phyloP scores from a whole-genome alignment of 805 yeast genomes.

The Kazachstania bromeliacearum region DNA sequence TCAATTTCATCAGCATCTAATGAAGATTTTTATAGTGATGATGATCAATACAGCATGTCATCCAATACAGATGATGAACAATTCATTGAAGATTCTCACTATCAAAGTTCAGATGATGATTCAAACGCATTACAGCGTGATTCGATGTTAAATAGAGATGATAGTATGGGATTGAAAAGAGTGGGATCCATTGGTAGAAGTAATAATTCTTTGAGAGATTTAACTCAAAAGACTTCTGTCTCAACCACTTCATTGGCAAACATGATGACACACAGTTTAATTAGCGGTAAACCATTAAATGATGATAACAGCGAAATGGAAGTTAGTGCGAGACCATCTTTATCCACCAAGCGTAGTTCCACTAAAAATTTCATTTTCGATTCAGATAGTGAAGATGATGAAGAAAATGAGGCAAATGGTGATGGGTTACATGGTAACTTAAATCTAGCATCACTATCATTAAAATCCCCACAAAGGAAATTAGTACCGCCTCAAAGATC shows the following conservation, averaged over 20 bases:
- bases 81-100: conserved; percentile 20
- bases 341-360: conserved; percentile 8
- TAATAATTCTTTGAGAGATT: conserved; percentile 19
- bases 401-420: conserved; percentile 7
- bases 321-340: not conserved
- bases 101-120: conserved; percentile 18
- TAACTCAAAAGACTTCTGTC: conserved; percentile 6
- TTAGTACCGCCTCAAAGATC: conserved; percentile 5
- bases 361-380: conserved; percentile 23
- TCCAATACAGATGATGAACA: conserved; percentile 15
- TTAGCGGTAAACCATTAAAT: conserved; percentile 22
- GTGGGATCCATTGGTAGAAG: conserved; percentile 24
- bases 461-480: conserved; percentile 2
- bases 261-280: conserved; percentile 21
- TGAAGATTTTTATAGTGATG: conserved; percentile 4
- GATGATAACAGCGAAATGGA: conserved; percentile 2
- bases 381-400: conserved; percentile 26
- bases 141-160: conserved; percentile 7
- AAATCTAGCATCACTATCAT: conserved; percentile 3
- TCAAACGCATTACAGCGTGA: conserved; percentile 13
- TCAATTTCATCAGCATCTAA: not conserved
- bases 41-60: conserved; percentile 10
- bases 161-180: conserved; percentile 16
- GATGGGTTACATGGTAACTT: conserved; percentile 1
- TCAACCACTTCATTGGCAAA: conserved; percentile 6